Conservation (phyloP, 495 filamentous ascomycete species). For the Hyaloscypha variabilis region DNA sequence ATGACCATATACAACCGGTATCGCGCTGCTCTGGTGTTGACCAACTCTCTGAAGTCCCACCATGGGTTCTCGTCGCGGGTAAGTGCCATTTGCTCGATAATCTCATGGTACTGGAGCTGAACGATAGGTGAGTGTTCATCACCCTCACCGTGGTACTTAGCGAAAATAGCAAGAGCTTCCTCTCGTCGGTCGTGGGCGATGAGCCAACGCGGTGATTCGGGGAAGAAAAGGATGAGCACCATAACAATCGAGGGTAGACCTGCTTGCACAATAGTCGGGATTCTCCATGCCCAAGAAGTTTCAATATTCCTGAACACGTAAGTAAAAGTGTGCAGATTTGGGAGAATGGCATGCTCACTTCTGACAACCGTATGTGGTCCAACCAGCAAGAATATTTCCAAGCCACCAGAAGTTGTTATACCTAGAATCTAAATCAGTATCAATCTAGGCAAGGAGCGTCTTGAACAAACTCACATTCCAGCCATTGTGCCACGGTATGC, state of each 20-base stretch:
- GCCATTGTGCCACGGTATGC: conserved; percentile 57
- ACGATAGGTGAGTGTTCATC: conserved; percentile 59
- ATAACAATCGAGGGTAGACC: conserved; percentile 43
- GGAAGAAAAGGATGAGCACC: conserved; percentile 44
- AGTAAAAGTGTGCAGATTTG: background rate
- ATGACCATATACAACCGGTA: conserved; percentile 62
- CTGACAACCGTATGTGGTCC: conserved; percentile 39
- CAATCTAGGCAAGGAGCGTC: background rate
- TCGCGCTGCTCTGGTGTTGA: conserved; percentile 57
- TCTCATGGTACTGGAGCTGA: conserved; percentile 61
- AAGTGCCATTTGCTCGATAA: conserved; percentile 54
- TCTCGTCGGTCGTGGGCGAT: conserved; percentile 66
- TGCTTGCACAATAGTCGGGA: conserved; percentile 58
- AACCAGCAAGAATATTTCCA: conserved; percentile 39
- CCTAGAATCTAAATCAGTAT: background rate
- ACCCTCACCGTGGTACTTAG: conserved; percentile 62
- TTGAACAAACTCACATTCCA: conserved; percentile 42
- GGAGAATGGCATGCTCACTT: conserved; percentile 18
- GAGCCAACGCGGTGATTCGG: conserved; percentile 65
- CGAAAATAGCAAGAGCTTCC: conserved; percentile 53
- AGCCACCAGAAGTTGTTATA: conserved; percentile 41
- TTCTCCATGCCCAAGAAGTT: conserved; percentile 53
- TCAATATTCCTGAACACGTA: conserved; percentile 27
- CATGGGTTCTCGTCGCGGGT: conserved; percentile 63
- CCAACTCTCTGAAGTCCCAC: conserved; percentile 69